Conservation (phyloP, 805 yeast species). For the Candida fluviatilis region DNA sequence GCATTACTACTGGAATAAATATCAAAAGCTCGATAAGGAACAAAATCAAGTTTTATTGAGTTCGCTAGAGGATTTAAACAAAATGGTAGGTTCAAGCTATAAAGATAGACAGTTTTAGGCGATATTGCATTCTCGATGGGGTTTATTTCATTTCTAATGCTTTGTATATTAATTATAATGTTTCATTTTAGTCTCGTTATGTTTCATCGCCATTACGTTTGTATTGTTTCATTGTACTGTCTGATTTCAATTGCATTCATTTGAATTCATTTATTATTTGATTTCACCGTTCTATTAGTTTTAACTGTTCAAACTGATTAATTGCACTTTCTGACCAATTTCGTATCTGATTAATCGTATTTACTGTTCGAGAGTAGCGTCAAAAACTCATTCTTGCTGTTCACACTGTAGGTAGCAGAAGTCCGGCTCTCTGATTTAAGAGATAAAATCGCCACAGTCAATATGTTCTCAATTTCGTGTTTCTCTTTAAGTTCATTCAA, state of each 20-base stretch:
- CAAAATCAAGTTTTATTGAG: constrained; percentile 41
- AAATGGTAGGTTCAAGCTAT: constrained; percentile 51
- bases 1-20: constrained; percentile 47
- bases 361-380: background rate
- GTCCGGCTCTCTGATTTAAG: constrained; percentile 47
- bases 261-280: too few relatives aligned
- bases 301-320: too few relatives aligned
- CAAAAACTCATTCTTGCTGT: constrained; percentile 68
- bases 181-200: background rate
- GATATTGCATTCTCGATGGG: background rate
- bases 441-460: constrained; percentile 45
- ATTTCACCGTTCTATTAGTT: background rate
- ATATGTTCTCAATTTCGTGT: constrained; percentile 39
- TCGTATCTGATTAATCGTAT: background rate
- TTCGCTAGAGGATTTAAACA: constrained; percentile 52
- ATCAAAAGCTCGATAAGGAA: constrained; percentile 41
- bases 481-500: constrained; percentile 41
- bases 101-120: constrained; percentile 36
- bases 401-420: constrained; percentile 58
- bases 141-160: background rate
- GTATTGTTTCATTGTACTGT: too few relatives aligned
- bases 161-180: constrained; percentile 2
- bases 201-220: background rate
- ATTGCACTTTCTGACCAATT: too few relatives aligned
- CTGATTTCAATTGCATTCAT: too few relatives aligned